phyloP scores from a whole-genome alignment of 352 stramenopile genomes.

The Elongisporangium anandrum region DNA sequence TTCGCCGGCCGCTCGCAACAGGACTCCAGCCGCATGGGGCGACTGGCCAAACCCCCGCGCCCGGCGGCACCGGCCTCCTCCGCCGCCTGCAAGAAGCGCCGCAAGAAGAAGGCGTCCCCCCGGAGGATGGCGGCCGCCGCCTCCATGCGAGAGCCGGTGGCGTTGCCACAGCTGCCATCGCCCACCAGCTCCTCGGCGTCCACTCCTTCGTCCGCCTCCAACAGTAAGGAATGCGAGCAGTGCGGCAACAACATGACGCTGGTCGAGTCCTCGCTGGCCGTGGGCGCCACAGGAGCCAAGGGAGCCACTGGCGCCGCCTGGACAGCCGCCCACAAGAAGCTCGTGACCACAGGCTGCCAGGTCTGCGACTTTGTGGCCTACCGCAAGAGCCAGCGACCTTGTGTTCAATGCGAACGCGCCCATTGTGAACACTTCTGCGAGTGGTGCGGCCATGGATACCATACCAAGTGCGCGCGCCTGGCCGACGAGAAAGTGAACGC shows the following conservation, averaged over 20 bases:
- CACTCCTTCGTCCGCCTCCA: conserved; percentile 13
- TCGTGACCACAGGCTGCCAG: conserved; percentile 53
- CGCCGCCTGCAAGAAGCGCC: conserved; percentile 18
- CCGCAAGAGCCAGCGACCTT: conserved; percentile 62
- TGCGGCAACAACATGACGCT: conserved; percentile 37
- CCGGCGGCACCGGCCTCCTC: conserved; percentile 8
- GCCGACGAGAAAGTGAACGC: conserved; percentile 46
- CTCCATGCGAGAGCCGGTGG: conserved; percentile 1
- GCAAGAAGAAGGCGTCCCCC: conserved; percentile 20
- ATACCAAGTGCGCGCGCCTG: conserved; percentile 59
- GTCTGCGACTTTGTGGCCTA: conserved; percentile 80
- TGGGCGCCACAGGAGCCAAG: conserved; percentile 3
- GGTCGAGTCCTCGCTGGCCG: conserved; percentile 11
- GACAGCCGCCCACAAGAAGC: conserved; percentile 41
- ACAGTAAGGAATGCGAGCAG: conserved; percentile 48
- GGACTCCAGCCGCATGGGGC: conserved; percentile 12
- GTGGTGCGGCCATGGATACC: conserved; percentile 79
- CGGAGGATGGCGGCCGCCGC: conserved; percentile 7
- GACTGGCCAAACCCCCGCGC: conserved; percentile 16
- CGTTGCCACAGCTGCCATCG: not conserved
- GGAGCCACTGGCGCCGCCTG: conserved; percentile 26
- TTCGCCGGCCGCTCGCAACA: not conserved
- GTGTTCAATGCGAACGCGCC: conserved; percentile 50
- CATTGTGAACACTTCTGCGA: conserved; percentile 82
- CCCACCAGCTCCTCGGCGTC: conserved; percentile 11